Percentiles rank a stretch among this genome's conserved stretches.
Conservation (phyloP, 78 protist genomes). For the Anaeramoeba flamelloides region DNA sequence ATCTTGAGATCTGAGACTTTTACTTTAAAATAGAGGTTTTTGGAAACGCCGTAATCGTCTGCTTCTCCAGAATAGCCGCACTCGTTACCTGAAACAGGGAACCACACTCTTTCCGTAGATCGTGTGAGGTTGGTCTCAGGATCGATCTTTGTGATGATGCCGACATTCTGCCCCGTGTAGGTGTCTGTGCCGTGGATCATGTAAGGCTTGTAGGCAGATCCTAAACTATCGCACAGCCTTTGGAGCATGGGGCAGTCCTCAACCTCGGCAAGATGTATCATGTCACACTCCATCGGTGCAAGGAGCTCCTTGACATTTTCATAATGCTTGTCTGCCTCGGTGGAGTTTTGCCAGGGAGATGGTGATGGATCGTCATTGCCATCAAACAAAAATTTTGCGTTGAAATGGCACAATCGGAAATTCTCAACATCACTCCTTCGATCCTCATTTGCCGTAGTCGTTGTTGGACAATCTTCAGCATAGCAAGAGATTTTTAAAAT, state of each 20-base stretch:
- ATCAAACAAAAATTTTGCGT: not conserved
- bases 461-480: no score
- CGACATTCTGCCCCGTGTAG: not conserved
- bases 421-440: no score
- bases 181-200: not conserved
- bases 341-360: not conserved
- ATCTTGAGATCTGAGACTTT: not conserved
- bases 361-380: not conserved
- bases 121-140: not conserved
- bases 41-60: not conserved
- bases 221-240: not conserved
- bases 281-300: not conserved
- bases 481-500: no score
- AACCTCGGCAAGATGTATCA: not conserved
- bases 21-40: not conserved
- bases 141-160: not conserved
- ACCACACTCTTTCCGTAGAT: not conserved
- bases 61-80: not conserved
- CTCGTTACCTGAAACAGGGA: not conserved
- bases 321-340: not conserved
- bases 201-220: not conserved
- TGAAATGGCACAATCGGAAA: no score
- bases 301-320: not conserved
- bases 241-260: not conserved
- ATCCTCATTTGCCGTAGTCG: no score